These are phyloP conservation scores for Magnolia officinalis DNA, from an alignment of 164 flowering plant genomes.

Conservation along the genomic window DNA sequence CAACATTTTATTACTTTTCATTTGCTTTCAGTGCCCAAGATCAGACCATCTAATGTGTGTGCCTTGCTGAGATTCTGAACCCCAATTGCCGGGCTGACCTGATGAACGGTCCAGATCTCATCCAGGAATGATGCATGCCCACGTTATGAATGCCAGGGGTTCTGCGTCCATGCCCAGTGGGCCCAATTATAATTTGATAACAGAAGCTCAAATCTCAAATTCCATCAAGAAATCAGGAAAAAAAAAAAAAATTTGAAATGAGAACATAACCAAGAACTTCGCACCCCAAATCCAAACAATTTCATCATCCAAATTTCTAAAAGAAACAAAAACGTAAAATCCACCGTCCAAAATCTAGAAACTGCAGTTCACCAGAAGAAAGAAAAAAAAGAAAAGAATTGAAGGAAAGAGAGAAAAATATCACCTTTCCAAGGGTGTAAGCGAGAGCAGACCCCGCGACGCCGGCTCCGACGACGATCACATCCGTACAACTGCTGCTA, in stretches of 20 bases:
- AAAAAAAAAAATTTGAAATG: neutral
- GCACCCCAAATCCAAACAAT: neutral
- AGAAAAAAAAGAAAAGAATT: neutral
- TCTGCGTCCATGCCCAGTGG: too few species aligned
- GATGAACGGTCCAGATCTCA: too few species aligned
- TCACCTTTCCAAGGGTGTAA: constrained; percentile 80
- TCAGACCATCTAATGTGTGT: too few species aligned
- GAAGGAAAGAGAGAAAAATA: neutral
- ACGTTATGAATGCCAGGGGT: too few species aligned
- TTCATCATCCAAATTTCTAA: neutral
- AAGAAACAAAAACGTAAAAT: neutral
- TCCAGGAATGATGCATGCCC: too few species aligned
- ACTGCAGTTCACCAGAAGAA: neutral
- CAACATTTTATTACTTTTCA: too few species aligned
- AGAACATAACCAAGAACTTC: neutral
- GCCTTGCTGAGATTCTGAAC: too few species aligned
- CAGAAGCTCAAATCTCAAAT: neutral
- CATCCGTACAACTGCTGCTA: constrained; percentile 28
- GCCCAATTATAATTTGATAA: too few species aligned
- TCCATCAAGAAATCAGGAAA: neutral
- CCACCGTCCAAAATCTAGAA: neutral
- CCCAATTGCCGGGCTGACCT: too few species aligned
- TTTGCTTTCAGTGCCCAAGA: too few species aligned
- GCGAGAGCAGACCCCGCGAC: constrained; percentile 96
- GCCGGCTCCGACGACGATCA: constrained; percentile 89